Evolutionary conservation across 176 grass and related monocot species (phyloP).

Genomic region (Oryza glaberrima): DNA sequence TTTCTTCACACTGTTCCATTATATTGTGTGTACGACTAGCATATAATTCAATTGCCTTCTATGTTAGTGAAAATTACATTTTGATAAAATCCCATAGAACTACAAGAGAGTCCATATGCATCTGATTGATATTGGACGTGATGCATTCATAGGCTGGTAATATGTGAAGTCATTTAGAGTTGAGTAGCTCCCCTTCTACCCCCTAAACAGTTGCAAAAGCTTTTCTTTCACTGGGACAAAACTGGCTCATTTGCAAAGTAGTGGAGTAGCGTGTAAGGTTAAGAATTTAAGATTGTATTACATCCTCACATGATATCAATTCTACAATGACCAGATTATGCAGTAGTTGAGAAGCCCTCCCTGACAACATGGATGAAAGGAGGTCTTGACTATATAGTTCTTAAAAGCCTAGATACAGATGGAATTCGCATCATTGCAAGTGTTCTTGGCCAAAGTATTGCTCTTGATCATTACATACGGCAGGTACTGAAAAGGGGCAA

Average conservation of each 20-base stretch:
- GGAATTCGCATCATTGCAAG: conserved; percentile 85
- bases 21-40: neutral
- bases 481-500: conserved; percentile 57
- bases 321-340: conserved; percentile 70
- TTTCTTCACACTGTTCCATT: neutral
- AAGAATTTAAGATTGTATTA: neutral
- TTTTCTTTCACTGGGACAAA: conserved; percentile 5
- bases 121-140: neutral
- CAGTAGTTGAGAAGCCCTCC: conserved; percentile 79
- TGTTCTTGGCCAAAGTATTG: conserved; percentile 94
- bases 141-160: neutral
- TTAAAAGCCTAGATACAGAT: conserved; percentile 89
- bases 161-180: neutral
- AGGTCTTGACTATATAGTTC: conserved; percentile 82
- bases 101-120: neutral
- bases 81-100: neutral
- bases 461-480: conserved; percentile 88
- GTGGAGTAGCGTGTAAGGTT: neutral
- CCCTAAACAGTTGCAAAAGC: neutral
- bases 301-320: conserved; percentile 25
- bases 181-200: too few relatives aligned
- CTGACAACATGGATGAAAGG: conserved; percentile 89
- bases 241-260: neutral
- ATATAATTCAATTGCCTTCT: neutral
- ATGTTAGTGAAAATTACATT: neutral